These are phyloP conservation scores for Pterula multifida DNA, from an alignment of 1,284 basidiomycete species.

Conservation along the genomic window DNA sequence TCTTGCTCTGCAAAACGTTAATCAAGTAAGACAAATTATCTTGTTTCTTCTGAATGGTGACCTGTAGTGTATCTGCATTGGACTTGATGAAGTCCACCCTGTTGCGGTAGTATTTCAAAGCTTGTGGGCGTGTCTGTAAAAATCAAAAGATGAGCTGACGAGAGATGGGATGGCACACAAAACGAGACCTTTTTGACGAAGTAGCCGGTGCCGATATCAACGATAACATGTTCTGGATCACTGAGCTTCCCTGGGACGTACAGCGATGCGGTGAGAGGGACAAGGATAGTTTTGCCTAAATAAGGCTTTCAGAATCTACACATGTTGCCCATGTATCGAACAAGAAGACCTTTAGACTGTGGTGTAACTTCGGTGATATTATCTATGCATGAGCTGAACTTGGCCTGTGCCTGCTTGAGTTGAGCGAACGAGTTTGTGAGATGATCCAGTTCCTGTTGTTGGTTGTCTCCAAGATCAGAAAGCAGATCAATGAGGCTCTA, in stretches of 20 bases:
- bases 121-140: constrained; percentile 71
- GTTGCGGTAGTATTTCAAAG: constrained; percentile 59
- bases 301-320: too few species aligned
- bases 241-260: constrained; percentile 89
- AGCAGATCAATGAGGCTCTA: not conserved
- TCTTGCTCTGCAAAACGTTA: constrained; percentile 67
- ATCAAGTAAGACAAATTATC: constrained; percentile 73
- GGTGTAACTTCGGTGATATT: constrained; percentile 73
- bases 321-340: not conserved
- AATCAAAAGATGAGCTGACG: not conserved
- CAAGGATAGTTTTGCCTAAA: constrained; percentile 76
- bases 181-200: constrained; percentile 81
- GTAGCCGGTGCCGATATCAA: constrained; percentile 95
- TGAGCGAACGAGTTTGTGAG: constrained; percentile 89
- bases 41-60: constrained; percentile 80
- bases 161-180: not conserved
- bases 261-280: constrained; percentile 88
- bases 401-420: constrained; percentile 85
- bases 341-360: constrained; percentile 52
- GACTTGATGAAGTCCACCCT: constrained; percentile 72
- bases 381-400: constrained; percentile 83
- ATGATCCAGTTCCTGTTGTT: constrained; percentile 79
- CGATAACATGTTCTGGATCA: constrained; percentile 79
- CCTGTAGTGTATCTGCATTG: constrained; percentile 76
- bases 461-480: constrained; percentile 5